These are phyloP conservation scores for Daldinia caldariorum DNA, from an alignment of 495 filamentous ascomycete genomes.

Conservation along the genomic window DNA sequence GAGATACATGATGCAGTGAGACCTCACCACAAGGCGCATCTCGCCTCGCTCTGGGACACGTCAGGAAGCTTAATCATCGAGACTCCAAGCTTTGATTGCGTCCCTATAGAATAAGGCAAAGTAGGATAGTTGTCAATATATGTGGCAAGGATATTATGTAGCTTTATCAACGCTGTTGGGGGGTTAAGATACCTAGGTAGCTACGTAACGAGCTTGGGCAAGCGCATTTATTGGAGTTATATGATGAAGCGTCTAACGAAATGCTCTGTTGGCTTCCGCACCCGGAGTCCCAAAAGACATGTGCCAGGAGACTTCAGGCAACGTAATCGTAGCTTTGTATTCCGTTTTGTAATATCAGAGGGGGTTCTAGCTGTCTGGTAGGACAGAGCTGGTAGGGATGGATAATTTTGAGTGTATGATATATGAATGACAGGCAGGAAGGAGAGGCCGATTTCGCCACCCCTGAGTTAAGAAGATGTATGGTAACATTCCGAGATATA, in stretches of 20 bases:
- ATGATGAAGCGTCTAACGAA: conserved; percentile 1
- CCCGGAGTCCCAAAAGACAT: conserved; percentile 10
- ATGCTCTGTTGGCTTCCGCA: conserved; percentile 2
- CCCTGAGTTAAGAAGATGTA: conserved; percentile 41
- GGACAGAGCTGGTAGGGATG: conserved; percentile 21
- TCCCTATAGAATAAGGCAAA: conserved; percentile 14
- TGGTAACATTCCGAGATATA: conserved; percentile 43
- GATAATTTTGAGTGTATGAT: conserved; percentile 13
- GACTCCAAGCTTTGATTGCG: conserved; percentile 16
- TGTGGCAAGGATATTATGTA: background rate
- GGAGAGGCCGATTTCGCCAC: conserved; percentile 41
- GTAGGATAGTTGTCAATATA: conserved; percentile 13
- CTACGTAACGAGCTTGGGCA: conserved; percentile 23
- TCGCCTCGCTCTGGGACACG: conserved; percentile 42
- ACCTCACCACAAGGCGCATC: conserved; percentile 39
- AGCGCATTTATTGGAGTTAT: background rate
- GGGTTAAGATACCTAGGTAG: conserved; percentile 19
- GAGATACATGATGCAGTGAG: conserved; percentile 44
- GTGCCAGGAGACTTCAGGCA: conserved; percentile 8
- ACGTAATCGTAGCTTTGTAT: conserved; percentile 14
- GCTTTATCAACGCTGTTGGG: conserved; percentile 6
- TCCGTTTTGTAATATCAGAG: conserved; percentile 12
- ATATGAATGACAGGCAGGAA: conserved; percentile 22
- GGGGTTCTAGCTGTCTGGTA: conserved; percentile 5
- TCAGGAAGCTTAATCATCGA: conserved; percentile 42